Conservation (phyloP, 2,329 filamentous ascomycete genomes). For the Xylariales sp. region DNA sequence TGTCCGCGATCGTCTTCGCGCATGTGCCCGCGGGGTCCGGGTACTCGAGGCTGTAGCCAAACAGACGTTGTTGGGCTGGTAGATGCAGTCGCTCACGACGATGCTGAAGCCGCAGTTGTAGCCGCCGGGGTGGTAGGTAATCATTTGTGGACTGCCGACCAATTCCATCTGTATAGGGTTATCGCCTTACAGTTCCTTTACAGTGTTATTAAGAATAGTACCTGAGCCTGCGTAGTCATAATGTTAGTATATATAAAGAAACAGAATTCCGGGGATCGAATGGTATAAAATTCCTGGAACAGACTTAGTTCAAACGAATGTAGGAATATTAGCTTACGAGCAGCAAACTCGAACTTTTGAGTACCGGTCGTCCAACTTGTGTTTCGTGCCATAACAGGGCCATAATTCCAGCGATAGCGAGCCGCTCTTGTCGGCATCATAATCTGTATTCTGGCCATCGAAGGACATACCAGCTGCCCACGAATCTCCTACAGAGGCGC, state of each 20-base stretch:
- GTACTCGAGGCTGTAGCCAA: slow-evolving; percentile 6
- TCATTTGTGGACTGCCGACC: slow-evolving; percentile 10
- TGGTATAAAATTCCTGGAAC: not conserved
- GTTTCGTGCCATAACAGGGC: slow-evolving; percentile 13
- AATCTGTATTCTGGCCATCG: slow-evolving; percentile 9
- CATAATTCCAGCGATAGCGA: slow-evolving; percentile 13
- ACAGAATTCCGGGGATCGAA: not conserved
- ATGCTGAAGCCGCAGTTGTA: slow-evolving; percentile 11
- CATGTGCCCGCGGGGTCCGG: slow-evolving; percentile 6
- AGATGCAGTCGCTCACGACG: slow-evolving; percentile 9
- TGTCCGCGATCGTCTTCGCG: slow-evolving; percentile 3
- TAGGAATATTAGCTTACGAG: slow-evolving; percentile 9
- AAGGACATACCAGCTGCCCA: slow-evolving; percentile 11
- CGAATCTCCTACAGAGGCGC: slow-evolving; percentile 11
- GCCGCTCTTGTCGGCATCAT: slow-evolving; percentile 11
- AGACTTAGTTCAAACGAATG: not conserved
- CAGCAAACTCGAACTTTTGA: slow-evolving; percentile 11
- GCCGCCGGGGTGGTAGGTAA: slow-evolving; percentile 11
- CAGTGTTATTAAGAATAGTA: slow-evolving; percentile 9
- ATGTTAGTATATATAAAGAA: not conserved
- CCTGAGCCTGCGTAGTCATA: not conserved
- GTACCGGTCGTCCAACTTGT: slow-evolving; percentile 8
- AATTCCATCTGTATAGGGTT: slow-evolving; percentile 9
- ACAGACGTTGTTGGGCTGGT: slow-evolving; percentile 11
- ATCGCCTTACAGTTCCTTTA: slow-evolving; percentile 4